A percentile compares a stretch with the other conserved stretches of the same genome.
These are phyloP conservation scores for Sicyos edulis DNA, from an alignment of 306 rosid species.

Conservation along the genomic window DNA sequence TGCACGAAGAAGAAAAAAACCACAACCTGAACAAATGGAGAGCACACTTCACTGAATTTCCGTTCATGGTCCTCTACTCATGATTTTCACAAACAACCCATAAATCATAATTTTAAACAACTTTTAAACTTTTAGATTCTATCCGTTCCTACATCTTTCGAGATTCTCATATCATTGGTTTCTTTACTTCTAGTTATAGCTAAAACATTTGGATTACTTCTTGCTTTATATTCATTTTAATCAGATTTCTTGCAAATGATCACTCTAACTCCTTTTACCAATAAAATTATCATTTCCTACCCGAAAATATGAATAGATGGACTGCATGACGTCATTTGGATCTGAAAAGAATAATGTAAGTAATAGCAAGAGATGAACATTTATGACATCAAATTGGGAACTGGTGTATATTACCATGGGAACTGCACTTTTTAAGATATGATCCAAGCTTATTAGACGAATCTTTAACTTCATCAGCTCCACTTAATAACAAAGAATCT, in stretches of 20 bases:
- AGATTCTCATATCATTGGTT: no score
- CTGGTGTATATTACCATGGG: slow-evolving; percentile 48
- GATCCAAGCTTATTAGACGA: slow-evolving; percentile 46
- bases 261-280: background rate
- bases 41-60: background rate
- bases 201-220: background rate
- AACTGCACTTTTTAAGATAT: slow-evolving; percentile 37
- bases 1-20: background rate
- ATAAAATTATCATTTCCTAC: background rate
- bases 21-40: background rate
- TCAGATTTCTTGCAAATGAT: slow-evolving; percentile 5
- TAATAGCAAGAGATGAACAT: background rate
- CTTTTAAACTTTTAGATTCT: background rate
- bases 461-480: slow-evolving; percentile 47
- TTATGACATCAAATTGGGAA: background rate
- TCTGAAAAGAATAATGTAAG: background rate
- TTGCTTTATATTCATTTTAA: background rate
- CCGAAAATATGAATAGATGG: background rate
- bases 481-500: slow-evolving; percentile 32
- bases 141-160: background rate
- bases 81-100: background rate
- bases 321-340: background rate
- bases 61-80: background rate
- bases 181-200: background rate
- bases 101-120: background rate